A percentile compares a stretch with the other conserved stretches of the same genome.
Evolutionary conservation across 2,329 filamentous ascomycete species (phyloP).

Genomic region (Claviceps cyperi): DNA sequence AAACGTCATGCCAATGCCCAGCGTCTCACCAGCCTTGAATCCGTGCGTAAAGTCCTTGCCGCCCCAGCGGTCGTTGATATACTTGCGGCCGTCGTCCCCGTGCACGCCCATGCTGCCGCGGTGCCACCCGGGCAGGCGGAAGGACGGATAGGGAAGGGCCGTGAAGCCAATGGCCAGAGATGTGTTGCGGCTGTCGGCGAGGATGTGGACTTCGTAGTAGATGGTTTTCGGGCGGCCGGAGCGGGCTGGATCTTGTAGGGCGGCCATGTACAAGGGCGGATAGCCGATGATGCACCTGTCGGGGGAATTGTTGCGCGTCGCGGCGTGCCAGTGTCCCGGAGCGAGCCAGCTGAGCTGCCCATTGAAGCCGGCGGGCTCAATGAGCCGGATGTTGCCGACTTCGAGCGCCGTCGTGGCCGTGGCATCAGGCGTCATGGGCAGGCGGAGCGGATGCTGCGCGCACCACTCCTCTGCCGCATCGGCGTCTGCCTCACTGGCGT

Average conservation of each 20-base stretch:
- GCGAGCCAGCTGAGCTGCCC: slow-evolving; percentile 30
- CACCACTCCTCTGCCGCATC: slow-evolving; percentile 55
- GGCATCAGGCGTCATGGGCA: slow-evolving; percentile 34
- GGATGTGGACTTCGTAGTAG: slow-evolving; percentile 59
- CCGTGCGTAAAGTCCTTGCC: slow-evolving; percentile 52
- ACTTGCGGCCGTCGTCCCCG: slow-evolving; percentile 63
- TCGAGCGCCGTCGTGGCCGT: slow-evolving; percentile 32
- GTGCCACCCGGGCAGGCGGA: slow-evolving; percentile 71
- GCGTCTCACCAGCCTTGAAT: slow-evolving; percentile 50
- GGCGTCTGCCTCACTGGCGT: slow-evolving; percentile 50
- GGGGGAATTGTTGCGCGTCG: slow-evolving; percentile 26
- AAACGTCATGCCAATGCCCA: slow-evolving; percentile 60
- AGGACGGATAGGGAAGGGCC: slow-evolving; percentile 62
- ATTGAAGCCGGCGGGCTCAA: slow-evolving; percentile 33
- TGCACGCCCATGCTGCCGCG: slow-evolving; percentile 62
- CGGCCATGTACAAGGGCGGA: slow-evolving; percentile 52
- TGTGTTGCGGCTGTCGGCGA: slow-evolving; percentile 29
- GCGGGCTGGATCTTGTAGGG: slow-evolving; percentile 40
- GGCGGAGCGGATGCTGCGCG: slow-evolving; percentile 39
- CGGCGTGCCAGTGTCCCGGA: slow-evolving; percentile 37
- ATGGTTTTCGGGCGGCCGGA: slow-evolving; percentile 33
- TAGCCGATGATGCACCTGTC: slow-evolving; percentile 54
- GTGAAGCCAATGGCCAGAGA: slow-evolving; percentile 53
- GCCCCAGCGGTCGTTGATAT: slow-evolving; percentile 61
- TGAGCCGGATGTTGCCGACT: slow-evolving; percentile 37